Evolutionary conservation across 495 filamentous ascomycete species (phyloP), one percentile per base, ranked within the genome.

Genomic region (Saxophila tyrrhenica): DNA sequence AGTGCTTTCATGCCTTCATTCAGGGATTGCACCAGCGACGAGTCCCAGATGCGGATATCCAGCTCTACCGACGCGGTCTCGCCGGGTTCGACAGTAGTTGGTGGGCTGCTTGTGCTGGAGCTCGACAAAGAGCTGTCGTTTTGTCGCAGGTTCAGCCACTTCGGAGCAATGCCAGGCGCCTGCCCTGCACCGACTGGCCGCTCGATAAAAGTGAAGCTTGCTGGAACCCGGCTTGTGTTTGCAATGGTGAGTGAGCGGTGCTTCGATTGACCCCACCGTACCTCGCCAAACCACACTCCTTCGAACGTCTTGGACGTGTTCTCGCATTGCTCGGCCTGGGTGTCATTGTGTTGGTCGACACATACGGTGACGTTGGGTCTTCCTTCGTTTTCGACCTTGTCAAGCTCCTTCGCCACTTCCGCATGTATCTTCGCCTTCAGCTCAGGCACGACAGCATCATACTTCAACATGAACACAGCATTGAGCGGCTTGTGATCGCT

Each of bases 401-500:
- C 94, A 2, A 96, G 72, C 61, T 94, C 86, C 39, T 86, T 77
- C 1, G 85, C 90, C 13, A 97, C 86, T 65, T 95, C 90, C 60
- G 85, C 79, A 50, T 95, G 85, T 3, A 97, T 72, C 57, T 81
- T 84, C 8, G 85, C 76, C 65, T 90, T 95, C 22, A 94, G 70
- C 17, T 89, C 81, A 0, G 88, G 80, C 9, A 90, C 81, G 5
- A 94, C 88, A 2, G 85, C 84, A 55, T 95, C 86, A 63, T 88
- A 95, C 17, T 78, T 79, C 2, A 99, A 65, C 0, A 77, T 83
- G 60, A 96, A 97, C 1, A 86, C 69, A 9, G 87, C 86, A 55
- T 79, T 78, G 10, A 97, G 64, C 0, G 94, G 94, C 66, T 99
- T 99, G 66, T 99, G 94, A 65, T 99, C 94, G 3, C 91, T 96